Base-by-base conservation (phyloP, 2,329 filamentous ascomycete genomes). In the Geosmithia putterillii region DNA sequence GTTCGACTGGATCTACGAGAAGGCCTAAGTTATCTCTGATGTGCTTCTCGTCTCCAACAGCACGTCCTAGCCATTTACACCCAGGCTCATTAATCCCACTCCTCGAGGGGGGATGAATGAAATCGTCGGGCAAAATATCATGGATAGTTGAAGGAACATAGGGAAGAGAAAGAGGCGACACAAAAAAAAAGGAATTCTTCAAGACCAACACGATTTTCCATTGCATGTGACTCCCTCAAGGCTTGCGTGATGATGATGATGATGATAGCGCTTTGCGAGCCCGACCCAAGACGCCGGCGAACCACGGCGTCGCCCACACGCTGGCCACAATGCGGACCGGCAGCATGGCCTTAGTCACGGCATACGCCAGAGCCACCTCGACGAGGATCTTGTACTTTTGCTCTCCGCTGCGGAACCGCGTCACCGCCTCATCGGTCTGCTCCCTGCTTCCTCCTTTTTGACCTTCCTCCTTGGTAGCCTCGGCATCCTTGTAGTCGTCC, bases 1-100 rank as follows among this genome's bases (percentile, higher is more conserved):
- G 72, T 78, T 84, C 71, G 79, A 85, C 76, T 96, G 92, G 92
- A 75, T 96, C 76, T 96, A 95, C 76, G 92, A 98, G 85, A 90
- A 94, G 77, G 57, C 71, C 51, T 73, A 71, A 62, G 57, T 42
- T 40, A n/a, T 34, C 41, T 39, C 17, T n/a, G 39, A 7, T 22
- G 12, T n/a, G 39, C 28, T 4, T 32, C 28, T 32, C 3, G 28
- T 4, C 15, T 14, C 28, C 4, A 6, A 32, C 10, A 12, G 15
- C 10, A 32, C 6, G 10, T 9, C 28, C 28, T 9, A 32, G 28
- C 15, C 28, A 32, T 32, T 32, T 32, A 32, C 28, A 32, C 28
- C 28, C 10, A 6, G 28, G 28, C 28, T 32, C 28, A 32, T 32
- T 12, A 12, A 32, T 14, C 28, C 28, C 15, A 12, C 28, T 14